Evolutionary conservation across 352 stramenopile species (phyloP), one percentile per base, ranked within the genome.

Genomic region (Phytophthora melonis): DNA sequence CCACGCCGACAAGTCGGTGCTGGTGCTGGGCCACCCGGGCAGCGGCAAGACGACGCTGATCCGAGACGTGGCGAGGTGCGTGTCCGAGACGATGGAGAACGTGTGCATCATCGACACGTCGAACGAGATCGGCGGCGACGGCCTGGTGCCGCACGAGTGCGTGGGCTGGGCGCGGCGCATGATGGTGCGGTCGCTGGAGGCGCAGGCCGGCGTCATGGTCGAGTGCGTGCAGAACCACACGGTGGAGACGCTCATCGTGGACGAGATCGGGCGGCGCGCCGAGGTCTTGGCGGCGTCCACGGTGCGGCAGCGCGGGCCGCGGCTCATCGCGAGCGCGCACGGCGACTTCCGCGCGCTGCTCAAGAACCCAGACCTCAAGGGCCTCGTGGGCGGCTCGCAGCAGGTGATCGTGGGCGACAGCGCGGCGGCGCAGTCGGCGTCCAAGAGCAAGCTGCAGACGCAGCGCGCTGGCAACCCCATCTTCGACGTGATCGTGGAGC

Each of bases 191-290:
- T 85, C 76, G n/a, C 69, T 96, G 1, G 78, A 92, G 43, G 73
- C 82, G 9, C 91, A 96, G 74, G 79, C 75, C 18, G 63, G 72
- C 19, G 82, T 96, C 3, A 98, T 98, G 92, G 80, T 96, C 53
- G 92, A 98, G 80, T 94, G 85, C 58, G 87, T 97, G 25, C 91
- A 98, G 66, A 97, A 98, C 71, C 89, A 98, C 75, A 97, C 90
- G 9, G 92, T 96, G 18, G 65, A 91, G 59, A 93, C 87, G 25
- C 83, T 98, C 49, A 87, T 98, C 32, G 85, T 98, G 54, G 93
- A 98, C 75, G 92, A 98, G 70, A 95, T 98, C 68, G 88, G 90
- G 43, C 79, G 90, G 32, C 84, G 83, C 10, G 81, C 71, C 18
- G 93, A 98, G 57, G 92, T 97, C 19, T 75, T 89, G 61, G 82